Evolutionary conservation across 2,329 filamentous ascomycete species (phyloP), one percentile per base, ranked within the genome.

Genomic region (Sordariomycetes sp.): DNA sequence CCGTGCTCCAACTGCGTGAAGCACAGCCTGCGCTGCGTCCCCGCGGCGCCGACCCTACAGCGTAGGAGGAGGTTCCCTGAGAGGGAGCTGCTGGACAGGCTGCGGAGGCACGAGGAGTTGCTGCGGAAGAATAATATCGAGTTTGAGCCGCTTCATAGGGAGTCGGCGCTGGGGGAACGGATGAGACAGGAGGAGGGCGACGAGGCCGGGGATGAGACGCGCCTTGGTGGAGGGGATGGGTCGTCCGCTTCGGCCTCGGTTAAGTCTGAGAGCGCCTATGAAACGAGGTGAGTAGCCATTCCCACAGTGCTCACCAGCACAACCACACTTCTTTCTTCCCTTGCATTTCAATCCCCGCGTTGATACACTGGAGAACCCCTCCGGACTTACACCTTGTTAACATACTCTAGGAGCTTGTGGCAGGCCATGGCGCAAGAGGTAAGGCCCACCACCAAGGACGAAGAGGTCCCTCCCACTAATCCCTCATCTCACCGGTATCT

Each of bases 101-200:
- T 87, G 11, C 76, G 74, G 14, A 67, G 72, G 0, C 87, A 86
- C 61, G 84, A 87, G 65, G 67, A 68, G 14, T 66, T 87, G 32
- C 75, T 87, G 7, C 74, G 72, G 14, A 68, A 79, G 60, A 75
- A 86, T 59, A 74, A 79, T 37, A 74, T 87, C 59, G 61, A 68
- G 0, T 86, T 87, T 62, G 76, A 85, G 28, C 69, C 73, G 0
- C 64, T 76, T 0, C 71, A 71, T 37, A 63, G 61, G 8, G 59
- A 62, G 1, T 1, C 28, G 28, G 28, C 28, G 28, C 28, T 32
- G 28, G 28, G 28, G 28, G 28, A 32, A 8, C 28, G 28, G 28
- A 4, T 32, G 28, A 32, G 28, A 8, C 28, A 32, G 28, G 28
- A 4, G 8, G 28, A 32, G 28, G 28, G 28, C 28, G 28, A 32